These are phyloP conservation scores for Linnemannia elongata DNA, from an alignment of 192 early-diverging fungal genomes.

Conservation along the genomic window DNA sequence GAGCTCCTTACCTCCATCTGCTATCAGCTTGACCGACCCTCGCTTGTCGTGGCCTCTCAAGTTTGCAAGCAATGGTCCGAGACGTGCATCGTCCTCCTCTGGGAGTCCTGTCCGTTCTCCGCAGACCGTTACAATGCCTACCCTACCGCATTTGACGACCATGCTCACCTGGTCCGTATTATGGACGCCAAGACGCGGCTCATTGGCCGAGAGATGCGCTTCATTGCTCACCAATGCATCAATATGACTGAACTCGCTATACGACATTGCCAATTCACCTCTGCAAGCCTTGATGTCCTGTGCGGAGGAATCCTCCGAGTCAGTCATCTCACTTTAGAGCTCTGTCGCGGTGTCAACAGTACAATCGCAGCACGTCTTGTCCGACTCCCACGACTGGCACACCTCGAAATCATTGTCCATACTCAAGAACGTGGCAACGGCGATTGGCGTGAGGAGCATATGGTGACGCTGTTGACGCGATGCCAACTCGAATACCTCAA, in stretches of 20 bases:
- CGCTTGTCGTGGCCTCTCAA: constrained; percentile 13
- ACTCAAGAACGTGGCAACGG: constrained; percentile 42
- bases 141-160: constrained; percentile 30
- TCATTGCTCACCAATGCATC: constrained; percentile 46
- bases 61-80: constrained; percentile 24
- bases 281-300: constrained; percentile 39
- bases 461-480: constrained; percentile 21
- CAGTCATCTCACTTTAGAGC: constrained; percentile 23
- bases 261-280: constrained; percentile 15
- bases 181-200: constrained; percentile 38
- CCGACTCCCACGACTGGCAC: constrained; percentile 13
- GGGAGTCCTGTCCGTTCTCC: constrained; percentile 39
- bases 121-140: constrained; percentile 35
- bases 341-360: constrained; percentile 42
- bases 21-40: constrained; percentile 19
- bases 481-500: constrained; percentile 26
- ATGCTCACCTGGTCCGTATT: constrained; percentile 28
- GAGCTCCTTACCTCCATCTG: constrained; percentile 28
- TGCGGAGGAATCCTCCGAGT: constrained; percentile 31
- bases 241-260: constrained; percentile 23
- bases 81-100: constrained; percentile 28
- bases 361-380: constrained; percentile 18
- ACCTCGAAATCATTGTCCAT: constrained; percentile 31
- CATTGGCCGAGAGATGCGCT: constrained; percentile 42
- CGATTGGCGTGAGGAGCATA: constrained; percentile 47